These are phyloP conservation scores for Botrytis byssoidea DNA, from an alignment of 2,329 filamentous ascomycete genomes.

Conservation along the genomic window DNA sequence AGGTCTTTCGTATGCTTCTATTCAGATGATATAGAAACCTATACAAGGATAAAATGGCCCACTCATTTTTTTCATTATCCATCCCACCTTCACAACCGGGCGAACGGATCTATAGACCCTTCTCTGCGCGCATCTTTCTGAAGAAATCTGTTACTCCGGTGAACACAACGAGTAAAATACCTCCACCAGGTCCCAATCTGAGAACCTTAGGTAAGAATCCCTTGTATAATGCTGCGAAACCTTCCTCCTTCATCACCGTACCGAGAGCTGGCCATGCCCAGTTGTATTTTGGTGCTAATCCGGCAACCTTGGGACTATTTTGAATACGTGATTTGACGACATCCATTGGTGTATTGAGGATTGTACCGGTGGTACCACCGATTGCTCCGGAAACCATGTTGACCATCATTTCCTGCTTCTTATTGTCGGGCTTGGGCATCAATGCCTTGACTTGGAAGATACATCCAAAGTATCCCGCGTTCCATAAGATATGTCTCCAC, in stretches of 20 bases:
- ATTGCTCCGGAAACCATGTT: constrained; percentile 83
- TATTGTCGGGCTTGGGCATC: constrained; percentile 76
- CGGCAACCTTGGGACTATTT: constrained; percentile 83
- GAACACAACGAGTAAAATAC: constrained; percentile 78
- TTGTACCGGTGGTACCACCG: constrained; percentile 86
- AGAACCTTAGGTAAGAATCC: constrained; percentile 96
- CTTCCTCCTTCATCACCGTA: constrained; percentile 90
- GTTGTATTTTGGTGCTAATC: constrained; percentile 89
- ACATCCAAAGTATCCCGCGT: constrained; percentile 94
- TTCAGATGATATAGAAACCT: not conserved
- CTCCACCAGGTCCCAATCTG: constrained; percentile 62
- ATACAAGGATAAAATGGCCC: not conserved
- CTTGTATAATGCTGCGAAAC: constrained; percentile 90
- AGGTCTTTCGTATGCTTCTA: not conserved
- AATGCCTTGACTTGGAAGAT: constrained; percentile 94
- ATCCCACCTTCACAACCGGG: not conserved
- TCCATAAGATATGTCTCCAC: constrained; percentile 95
- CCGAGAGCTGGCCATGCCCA: constrained; percentile 90
- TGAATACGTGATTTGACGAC: constrained; percentile 98
- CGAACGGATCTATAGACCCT: constrained; percentile 8
- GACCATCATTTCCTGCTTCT: constrained; percentile 78
- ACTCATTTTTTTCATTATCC: not conserved
- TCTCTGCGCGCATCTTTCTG: constrained; percentile 54
- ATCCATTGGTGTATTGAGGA: constrained; percentile 93
- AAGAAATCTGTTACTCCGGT: constrained; percentile 93